Evolutionary conservation across 257 asterid genomes (phyloP), one percentile per base, ranked within the genome.

Genomic region (Penstemon davidsonii): DNA sequence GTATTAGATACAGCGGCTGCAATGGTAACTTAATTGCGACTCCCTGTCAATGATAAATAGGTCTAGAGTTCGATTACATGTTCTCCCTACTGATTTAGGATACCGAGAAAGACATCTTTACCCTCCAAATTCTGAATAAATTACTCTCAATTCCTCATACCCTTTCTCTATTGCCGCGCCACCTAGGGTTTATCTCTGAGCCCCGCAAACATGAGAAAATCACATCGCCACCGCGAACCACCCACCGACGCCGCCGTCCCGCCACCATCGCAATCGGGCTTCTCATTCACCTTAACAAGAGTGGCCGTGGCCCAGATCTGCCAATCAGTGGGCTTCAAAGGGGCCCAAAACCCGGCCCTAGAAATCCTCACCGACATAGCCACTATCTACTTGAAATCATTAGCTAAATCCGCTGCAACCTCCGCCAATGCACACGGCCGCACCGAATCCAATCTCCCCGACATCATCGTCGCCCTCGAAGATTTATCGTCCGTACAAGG

Each of bases 221-320:
- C 54, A 10, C 54, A 12, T 6, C 54, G 54, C 18, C 54, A 10
- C 54, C 54, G 15, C 54, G 4, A 49, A 2, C 11, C 3, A 6
- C 7, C 15, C 54, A 2, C n/a, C 54, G 18, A 49, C 54, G 54
- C n/a, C 18, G 54, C 3, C 54, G 15, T 15, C 4, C 54, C 54
- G 15, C 54, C 54, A 15, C 54, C 54, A 8, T 49, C 54, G 10
- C 18, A 49, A 10, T 49, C 54, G 3, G 15, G 8, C 18, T 49
- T 49, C 54, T 13, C 54, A 3, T 11, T 49, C 33, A 25, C 71
- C 64, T 1, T 84, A 38, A 70, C 76, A 5, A 77, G 80, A 55
- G 74, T 77, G 6, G 89, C 90, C 58, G 83, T 80, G 36, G 78
- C 87, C 42, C 94, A 86, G 74, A 85, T 83, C 66, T 86, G 87